Evolutionary conservation across 2,329 filamentous ascomycete genomes (phyloP), one percentile per base, ranked within the genome.

Genomic region (Epichloe gansuensis): DNA sequence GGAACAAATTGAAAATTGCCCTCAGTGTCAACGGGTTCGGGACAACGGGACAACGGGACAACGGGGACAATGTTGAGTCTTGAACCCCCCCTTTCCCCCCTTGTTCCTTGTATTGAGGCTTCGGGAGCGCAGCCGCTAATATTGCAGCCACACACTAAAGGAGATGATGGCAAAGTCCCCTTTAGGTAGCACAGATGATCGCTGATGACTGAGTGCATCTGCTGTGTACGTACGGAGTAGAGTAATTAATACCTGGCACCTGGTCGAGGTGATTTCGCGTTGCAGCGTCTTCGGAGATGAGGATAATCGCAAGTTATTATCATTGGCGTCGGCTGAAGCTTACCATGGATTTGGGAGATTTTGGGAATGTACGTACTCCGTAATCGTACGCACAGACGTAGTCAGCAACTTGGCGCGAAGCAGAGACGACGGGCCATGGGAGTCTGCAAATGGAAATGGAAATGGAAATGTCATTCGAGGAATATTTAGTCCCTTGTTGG

Each of bases 41-140:
- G 17, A 21, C 17, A 21, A 21, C 17, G 17, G 17, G 17, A 21
- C 17, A 21, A 21, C 17, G 17, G 17, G 17, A 21, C 17, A 21
- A 21, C 17, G 17, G 17, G 27, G 27, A 31, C 4, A 4, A 11
- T 31, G 27, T 31, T 11, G 27, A 31, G 27, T 11, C 27, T 31
- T 31, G 27, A 11, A 11, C 27, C 27, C 34, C 34, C 31, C 17
- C 17, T 2, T 21, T 21, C 17, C 17, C 17, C 17, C 17, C 2
- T 21, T 21, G 17, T 21, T 21, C 17, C 34, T 40, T 39, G 48
- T 25, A 17, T 34, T 49, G 49, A 51, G 52, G 52, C 52, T 54
- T 51, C 52, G 52, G 49, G 49, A 49, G 45, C 25, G 44, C n/a
- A 35, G 39, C 45, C 45, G 45, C 11, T 47, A n/a, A n/a, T n/a